Percentiles rank a stretch among this genome's conserved stretches.
Evolutionary conservation across 495 filamentous ascomycete species (phyloP).

Genomic region (Xylaria sp.): DNA sequence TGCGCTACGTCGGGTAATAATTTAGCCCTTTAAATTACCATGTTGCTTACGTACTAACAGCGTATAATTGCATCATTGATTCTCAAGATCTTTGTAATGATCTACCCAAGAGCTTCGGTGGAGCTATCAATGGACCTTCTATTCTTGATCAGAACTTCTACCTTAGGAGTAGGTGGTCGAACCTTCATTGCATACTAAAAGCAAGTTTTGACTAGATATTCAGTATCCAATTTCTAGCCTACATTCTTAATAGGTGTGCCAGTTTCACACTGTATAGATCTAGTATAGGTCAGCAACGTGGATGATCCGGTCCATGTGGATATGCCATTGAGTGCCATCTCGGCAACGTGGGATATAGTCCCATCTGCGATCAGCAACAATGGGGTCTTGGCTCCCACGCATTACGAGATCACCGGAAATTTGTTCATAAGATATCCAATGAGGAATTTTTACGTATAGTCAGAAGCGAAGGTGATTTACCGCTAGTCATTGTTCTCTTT

Average conservation of each 20-base stretch:
- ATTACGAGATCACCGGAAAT: too few relatives aligned
- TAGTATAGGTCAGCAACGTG: background rate
- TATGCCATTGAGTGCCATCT: background rate
- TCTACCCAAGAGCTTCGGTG: background rate
- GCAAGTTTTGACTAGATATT: background rate
- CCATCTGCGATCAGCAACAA: background rate
- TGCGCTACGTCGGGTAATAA: background rate
- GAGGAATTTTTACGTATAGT: background rate
- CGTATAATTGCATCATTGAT: conserved; percentile 16
- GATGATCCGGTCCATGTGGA: background rate
- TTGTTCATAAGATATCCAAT: background rate
- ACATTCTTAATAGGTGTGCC: background rate
- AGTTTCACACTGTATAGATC: background rate
- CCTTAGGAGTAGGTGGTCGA: background rate
- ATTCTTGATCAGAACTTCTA: background rate
- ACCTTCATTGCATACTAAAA: background rate
- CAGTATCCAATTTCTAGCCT: background rate
- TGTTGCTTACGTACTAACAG: background rate
- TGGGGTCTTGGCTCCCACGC: background rate
- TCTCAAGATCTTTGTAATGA: conserved; percentile 18
- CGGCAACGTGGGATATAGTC: background rate
- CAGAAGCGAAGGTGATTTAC: too few relatives aligned
- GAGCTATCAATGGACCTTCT: background rate
- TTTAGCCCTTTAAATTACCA: background rate
- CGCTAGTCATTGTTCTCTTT: too few relatives aligned